phyloP scores from a whole-genome alignment of 169 alveolate species.

The Babesia bovis region DNA sequence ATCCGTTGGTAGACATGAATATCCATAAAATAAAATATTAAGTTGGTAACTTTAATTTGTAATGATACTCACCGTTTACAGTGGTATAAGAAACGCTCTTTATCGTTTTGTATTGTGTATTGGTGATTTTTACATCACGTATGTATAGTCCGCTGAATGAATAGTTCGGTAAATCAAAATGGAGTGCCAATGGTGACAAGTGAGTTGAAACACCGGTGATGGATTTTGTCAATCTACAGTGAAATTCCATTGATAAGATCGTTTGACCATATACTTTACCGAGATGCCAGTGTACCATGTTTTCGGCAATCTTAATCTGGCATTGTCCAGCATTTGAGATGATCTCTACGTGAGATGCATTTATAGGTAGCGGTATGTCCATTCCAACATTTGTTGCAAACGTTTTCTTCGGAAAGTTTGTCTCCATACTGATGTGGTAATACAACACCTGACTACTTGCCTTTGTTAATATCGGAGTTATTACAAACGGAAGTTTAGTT shows the following conservation, averaged over 20 bases:
- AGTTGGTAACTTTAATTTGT: constrained; percentile 6
- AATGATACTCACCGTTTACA: background rate
- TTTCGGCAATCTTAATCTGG: constrained; percentile 9
- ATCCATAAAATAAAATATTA: background rate
- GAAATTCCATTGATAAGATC: constrained; percentile 11
- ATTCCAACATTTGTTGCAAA: constrained; percentile 22
- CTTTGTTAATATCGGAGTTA: constrained; percentile 35
- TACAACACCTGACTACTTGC: constrained; percentile 9
- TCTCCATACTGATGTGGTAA: constrained; percentile 34
- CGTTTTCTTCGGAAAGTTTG: constrained; percentile 20
- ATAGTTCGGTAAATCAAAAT: constrained; percentile 33
- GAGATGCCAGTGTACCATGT: constrained; percentile 40
- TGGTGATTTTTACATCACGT: background rate
- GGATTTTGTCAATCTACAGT: constrained; percentile 21
- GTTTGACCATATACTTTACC: constrained; percentile 34
- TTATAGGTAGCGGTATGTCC: constrained; percentile 48
- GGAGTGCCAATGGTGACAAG: constrained; percentile 26
- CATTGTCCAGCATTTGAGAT: constrained; percentile 6
- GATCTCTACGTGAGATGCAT: constrained; percentile 31
- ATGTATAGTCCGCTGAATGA: constrained; percentile 50
- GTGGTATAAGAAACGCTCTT: constrained; percentile 6
- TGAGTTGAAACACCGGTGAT: background rate
- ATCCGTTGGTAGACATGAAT: too few species aligned
- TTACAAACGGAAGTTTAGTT: constrained; percentile 25
- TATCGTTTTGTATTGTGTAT: background rate